A percentile compares a stretch with the other conserved stretches of the same genome.
These are phyloP conservation scores for Avena insularis DNA, from an alignment of 176 grass and related monocot species.

Conservation along the genomic window DNA sequence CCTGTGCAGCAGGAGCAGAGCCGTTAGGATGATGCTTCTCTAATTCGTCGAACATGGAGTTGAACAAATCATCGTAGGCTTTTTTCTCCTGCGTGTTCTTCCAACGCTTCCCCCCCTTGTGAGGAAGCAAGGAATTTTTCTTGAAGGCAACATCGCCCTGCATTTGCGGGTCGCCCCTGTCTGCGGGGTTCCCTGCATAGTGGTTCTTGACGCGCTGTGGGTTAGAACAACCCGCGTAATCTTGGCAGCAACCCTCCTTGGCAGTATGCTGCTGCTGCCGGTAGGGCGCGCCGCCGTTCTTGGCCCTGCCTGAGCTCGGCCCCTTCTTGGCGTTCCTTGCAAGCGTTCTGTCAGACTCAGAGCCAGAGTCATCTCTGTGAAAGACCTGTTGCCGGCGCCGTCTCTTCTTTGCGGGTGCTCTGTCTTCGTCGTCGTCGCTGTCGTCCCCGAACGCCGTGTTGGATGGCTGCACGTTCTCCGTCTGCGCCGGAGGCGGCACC, in stretches of 20 bases:
- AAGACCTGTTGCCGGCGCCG: too few species aligned
- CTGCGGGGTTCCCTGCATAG: background rate
- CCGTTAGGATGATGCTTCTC: constrained; percentile 13
- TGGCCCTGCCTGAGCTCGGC: constrained; percentile 18
- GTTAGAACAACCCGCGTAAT: constrained; percentile 7
- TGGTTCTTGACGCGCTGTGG: background rate
- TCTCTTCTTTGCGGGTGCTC: background rate
- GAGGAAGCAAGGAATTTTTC: constrained; percentile 5
- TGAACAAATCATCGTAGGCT: constrained; percentile 23
- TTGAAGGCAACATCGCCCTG: constrained; percentile 45
- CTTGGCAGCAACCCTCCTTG: background rate
- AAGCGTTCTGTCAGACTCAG: background rate
- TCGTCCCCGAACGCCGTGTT: background rate
- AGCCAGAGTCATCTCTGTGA: background rate
- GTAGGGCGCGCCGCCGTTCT: background rate
- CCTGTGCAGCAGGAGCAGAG: constrained; percentile 4
- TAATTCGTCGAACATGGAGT: constrained; percentile 30
- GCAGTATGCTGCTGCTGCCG: background rate
- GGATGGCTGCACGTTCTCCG: background rate
- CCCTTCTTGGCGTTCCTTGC: background rate
- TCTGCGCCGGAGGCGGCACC: background rate
- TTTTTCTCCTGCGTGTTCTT: background rate
- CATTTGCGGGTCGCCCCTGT: constrained; percentile 4
- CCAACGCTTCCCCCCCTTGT: constrained; percentile 8
- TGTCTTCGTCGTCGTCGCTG: background rate